These are phyloP conservation scores for Pythium dissotocum DNA, from an alignment of 352 stramenopile genomes.

Conservation along the genomic window DNA sequence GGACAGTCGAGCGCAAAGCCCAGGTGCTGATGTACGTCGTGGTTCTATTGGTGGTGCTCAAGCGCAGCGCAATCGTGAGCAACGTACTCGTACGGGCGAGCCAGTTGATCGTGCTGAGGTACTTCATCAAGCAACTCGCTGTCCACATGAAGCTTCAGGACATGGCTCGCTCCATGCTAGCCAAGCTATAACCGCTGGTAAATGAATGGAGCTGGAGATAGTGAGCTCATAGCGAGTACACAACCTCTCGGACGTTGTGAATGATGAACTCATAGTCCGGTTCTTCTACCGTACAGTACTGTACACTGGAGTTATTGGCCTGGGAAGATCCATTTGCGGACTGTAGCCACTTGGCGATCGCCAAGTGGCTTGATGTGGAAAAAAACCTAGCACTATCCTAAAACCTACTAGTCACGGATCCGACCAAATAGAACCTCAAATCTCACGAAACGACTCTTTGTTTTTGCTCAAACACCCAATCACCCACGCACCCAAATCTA, in stretches of 20 bases:
- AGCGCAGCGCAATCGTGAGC: conserved; percentile 49
- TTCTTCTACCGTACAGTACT: neutral
- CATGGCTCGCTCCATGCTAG: conserved; percentile 27
- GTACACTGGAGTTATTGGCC: neutral
- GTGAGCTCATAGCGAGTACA: neutral
- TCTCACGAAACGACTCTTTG: conserved; percentile 20
- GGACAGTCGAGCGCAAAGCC: conserved; percentile 45
- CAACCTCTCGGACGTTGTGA: too few relatives aligned
- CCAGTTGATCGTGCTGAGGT: conserved; percentile 62
- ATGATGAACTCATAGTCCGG: too few relatives aligned
- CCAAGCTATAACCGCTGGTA: conserved; percentile 26
- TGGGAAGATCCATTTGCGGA: conserved; percentile 2
- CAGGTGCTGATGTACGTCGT: conserved; percentile 52
- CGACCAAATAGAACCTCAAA: neutral
- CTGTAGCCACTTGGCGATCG: conserved; percentile 3
- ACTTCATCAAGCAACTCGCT: conserved; percentile 54
- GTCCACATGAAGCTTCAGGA: conserved; percentile 40
- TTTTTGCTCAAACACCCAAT: conserved; percentile 21
- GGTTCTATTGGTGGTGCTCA: conserved; percentile 54
- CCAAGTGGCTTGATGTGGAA: conserved; percentile 1
- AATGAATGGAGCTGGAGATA: neutral
- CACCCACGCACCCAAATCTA: neutral
- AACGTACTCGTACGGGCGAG: conserved; percentile 48
- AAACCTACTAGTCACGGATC: neutral
- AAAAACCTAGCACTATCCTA: neutral